These are phyloP conservation scores for Lodderomyces pseudojiufengensis DNA, from an alignment of 1,139 yeast genomes.

Conservation along the genomic window DNA sequence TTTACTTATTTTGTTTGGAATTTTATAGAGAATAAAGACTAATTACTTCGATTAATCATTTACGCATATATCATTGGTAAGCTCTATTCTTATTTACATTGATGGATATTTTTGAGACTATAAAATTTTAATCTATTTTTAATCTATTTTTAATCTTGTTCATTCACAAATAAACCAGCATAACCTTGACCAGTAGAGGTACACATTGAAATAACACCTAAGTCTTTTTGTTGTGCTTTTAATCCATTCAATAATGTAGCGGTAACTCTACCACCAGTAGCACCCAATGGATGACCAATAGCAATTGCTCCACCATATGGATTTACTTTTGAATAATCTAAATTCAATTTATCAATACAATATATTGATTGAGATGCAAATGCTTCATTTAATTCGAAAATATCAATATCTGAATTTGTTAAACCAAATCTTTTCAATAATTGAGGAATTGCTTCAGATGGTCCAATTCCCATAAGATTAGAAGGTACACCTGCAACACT, in stretches of 20 bases:
- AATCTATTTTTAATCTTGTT: slow-evolving; percentile 10
- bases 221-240: slow-evolving; percentile 23
- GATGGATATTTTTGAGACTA: no score
- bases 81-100: no score
- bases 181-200: slow-evolving; percentile 44
- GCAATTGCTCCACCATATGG: slow-evolving; percentile 45
- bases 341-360: slow-evolving; percentile 27
- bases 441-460: slow-evolving; percentile 36
- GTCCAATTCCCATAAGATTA: slow-evolving; percentile 39
- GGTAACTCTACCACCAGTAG: slow-evolving; percentile 36
- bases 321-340: slow-evolving; percentile 31
- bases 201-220: slow-evolving; percentile 41
- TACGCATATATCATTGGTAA: no score
- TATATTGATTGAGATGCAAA: slow-evolving; percentile 40
- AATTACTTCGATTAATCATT: no score
- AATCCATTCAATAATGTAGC: slow-evolving; percentile 35
- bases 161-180: slow-evolving; percentile 35
- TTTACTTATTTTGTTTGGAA: no score
- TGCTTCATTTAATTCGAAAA: slow-evolving; percentile 41
- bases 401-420: slow-evolving; percentile 26
- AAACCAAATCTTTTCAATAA: slow-evolving; percentile 25
- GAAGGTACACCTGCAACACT: slow-evolving; percentile 36
- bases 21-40: no score
- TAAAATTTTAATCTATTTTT: no score
- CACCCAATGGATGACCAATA: slow-evolving; percentile 41